Conservation (phyloP, 768 basidiomycete species). For the Phylloporus sp. region DNA sequence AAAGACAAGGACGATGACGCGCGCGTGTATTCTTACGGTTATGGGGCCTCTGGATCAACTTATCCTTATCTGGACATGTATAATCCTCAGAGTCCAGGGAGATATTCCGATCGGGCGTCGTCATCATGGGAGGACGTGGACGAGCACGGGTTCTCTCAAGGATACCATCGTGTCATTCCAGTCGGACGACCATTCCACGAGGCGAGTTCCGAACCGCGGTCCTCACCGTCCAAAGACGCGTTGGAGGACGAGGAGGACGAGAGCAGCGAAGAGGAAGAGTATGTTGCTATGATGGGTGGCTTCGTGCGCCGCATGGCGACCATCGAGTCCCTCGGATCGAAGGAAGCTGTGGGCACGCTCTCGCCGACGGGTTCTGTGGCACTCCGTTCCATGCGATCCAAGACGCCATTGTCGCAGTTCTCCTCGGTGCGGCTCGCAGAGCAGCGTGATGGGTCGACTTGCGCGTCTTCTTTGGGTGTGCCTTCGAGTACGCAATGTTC, state of each 20-base stretch:
- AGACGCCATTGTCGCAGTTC: constrained; percentile 16
- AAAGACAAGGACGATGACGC: neutral
- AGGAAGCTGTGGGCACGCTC: constrained; percentile 39
- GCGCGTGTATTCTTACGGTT: constrained; percentile 24
- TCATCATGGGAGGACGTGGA: constrained; percentile 3
- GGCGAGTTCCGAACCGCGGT: constrained; percentile 13
- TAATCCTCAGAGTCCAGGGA: constrained; percentile 15
- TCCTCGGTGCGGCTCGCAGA: constrained; percentile 26
- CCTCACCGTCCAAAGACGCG: constrained; percentile 5
- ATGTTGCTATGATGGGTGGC: constrained; percentile 57
- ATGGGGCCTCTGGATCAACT: constrained; percentile 21
- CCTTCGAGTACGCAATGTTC: constrained; percentile 8
- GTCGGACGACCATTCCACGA: constrained; percentile 6
- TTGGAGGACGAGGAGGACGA: constrained; percentile 1
- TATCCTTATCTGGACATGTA: constrained; percentile 33
- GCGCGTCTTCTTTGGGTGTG: neutral
- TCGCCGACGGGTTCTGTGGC: constrained; percentile 29
- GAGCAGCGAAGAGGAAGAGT: constrained; percentile 27
- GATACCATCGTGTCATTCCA: neutral
- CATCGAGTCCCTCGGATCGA: constrained; percentile 70
- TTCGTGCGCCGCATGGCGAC: constrained; percentile 74
- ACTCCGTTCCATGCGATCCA: constrained; percentile 24
- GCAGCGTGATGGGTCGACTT: constrained; percentile 2
- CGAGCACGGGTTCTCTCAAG: neutral
- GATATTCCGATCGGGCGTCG: constrained; percentile 1